Evolutionary conservation across 148 eudicot species (phyloP).

Genomic region (Chenopodium album): DNA sequence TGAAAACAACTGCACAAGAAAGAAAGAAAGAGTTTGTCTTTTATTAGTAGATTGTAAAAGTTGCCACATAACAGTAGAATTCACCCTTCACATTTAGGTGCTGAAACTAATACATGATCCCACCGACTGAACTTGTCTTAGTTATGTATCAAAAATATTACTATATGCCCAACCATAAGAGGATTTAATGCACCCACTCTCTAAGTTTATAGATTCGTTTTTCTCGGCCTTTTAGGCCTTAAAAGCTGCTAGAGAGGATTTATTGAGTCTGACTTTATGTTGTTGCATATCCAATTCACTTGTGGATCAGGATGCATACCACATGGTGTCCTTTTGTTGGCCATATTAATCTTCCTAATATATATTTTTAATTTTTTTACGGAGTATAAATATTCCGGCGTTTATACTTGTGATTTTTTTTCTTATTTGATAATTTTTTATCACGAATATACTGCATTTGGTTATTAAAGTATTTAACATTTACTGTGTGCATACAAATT

Average conservation of each 20-base stretch:
- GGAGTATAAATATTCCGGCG: too few relatives aligned
- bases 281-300: background rate
- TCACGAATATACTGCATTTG: too few relatives aligned
- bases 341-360: background rate
- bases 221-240: background rate
- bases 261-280: constrained; percentile 2
- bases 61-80: background rate
- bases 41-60: background rate
- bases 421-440: too few relatives aligned
- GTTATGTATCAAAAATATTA: background rate
- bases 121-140: background rate
- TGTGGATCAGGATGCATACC: constrained; percentile 5
- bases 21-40: too few relatives aligned
- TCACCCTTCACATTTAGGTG: background rate
- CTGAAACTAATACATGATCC: background rate
- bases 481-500: too few relatives aligned
- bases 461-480: too few relatives aligned
- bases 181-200: background rate
- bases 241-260: background rate
- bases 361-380: too few relatives aligned
- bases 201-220: background rate
- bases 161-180: background rate
- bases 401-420: too few relatives aligned
- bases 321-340: background rate
- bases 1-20: background rate